Conservation (phyloP, 2,329 filamentous ascomycete species). For the Ilyonectria destructans region DNA sequence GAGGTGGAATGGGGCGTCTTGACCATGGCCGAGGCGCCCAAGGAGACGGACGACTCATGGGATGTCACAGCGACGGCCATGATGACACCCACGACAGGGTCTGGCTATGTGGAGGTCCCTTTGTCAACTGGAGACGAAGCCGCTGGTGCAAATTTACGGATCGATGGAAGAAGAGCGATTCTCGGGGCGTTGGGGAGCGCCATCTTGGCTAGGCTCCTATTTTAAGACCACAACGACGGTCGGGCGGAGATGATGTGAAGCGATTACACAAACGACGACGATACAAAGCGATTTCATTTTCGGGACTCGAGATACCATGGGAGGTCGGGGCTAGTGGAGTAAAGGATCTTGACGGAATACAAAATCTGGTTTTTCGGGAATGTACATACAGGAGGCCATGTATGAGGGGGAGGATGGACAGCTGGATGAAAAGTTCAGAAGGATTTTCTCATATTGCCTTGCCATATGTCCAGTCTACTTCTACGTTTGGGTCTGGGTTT, state of each 20-base stretch:
- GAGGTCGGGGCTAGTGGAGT: neutral
- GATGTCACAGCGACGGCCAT: conserved; percentile 44
- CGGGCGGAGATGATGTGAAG: conserved; percentile 8
- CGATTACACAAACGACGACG: conserved; percentile 7
- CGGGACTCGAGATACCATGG: neutral
- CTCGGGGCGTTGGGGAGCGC: conserved; percentile 24
- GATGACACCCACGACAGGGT: conserved; percentile 36
- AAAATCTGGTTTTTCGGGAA: neutral
- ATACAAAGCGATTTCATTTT: neutral
- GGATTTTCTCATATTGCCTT: neutral
- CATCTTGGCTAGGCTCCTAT: conserved; percentile 25
- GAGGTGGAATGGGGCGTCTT: conserved; percentile 63
- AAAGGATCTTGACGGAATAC: neutral
- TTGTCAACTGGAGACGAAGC: conserved; percentile 34
- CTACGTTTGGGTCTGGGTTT: no score
- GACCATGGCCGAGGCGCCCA: conserved; percentile 59
- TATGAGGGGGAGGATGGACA: neutral
- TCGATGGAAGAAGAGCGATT: neutral
- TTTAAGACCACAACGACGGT: conserved; percentile 1
- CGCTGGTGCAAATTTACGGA: conserved; percentile 5
- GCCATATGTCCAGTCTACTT: no score
- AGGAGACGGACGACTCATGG: conserved; percentile 50
- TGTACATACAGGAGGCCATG: neutral
- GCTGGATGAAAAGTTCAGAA: neutral
- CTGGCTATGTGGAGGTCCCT: conserved; percentile 37